These are phyloP conservation scores for Plasmodium inui DNA, from an alignment of 169 alveolate species.

Conservation along the genomic window DNA sequence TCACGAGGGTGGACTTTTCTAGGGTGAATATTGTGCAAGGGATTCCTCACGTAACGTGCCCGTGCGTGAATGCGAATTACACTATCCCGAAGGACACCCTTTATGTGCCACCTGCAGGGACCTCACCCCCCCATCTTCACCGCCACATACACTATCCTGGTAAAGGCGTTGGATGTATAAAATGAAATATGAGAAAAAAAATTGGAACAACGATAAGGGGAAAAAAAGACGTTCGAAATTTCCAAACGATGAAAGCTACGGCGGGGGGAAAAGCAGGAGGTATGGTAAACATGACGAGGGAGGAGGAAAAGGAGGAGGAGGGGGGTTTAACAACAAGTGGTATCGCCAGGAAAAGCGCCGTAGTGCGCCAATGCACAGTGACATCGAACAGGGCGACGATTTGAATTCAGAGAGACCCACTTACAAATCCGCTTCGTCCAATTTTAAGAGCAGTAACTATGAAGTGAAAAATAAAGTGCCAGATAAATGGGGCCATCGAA, in stretches of 20 bases:
- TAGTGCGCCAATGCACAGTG: neutral
- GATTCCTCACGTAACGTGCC: neutral
- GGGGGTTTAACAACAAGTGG: neutral
- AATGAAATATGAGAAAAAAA: slow-evolving; percentile 70
- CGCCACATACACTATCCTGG: neutral
- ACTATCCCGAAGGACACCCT: neutral
- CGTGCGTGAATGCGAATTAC: neutral
- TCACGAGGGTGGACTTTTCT: neutral
- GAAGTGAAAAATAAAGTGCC: slow-evolving; percentile 1
- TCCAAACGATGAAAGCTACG: neutral
- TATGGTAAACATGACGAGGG: slow-evolving; percentile 12
- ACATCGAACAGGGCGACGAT: neutral
- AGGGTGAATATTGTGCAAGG: neutral
- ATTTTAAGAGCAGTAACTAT: slow-evolving; percentile 15
- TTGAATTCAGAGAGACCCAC: neutral
- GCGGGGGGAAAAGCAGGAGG: neutral
- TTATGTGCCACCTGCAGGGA: neutral
- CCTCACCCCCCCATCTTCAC: neutral
- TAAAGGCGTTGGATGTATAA: slow-evolving; percentile 1
- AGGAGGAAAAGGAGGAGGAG: neutral
- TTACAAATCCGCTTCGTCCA: slow-evolving; percentile 6
- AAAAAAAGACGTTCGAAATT: neutral
- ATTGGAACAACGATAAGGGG: slow-evolving; percentile 48
- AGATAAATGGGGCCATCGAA: slow-evolving; percentile 20
- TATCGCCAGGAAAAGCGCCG: neutral